phyloP scores from a whole-genome alignment of 352 stramenopile species.

The Phytophthora constricta region DNA sequence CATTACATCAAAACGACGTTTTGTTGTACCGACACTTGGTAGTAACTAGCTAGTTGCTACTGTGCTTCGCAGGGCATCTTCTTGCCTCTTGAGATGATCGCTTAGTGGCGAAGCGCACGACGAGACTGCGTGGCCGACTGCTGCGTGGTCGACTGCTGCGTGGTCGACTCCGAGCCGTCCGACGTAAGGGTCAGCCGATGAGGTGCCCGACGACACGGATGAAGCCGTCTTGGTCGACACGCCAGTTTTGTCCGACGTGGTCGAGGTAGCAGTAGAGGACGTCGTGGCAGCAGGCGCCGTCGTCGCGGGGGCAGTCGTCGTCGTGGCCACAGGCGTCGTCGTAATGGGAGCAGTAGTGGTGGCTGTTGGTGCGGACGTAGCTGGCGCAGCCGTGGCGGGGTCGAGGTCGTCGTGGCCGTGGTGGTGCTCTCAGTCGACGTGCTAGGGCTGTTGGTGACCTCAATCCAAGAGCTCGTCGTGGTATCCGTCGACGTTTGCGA shows the following conservation, averaged over 20 bases:
- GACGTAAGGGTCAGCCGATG: constrained; percentile 25
- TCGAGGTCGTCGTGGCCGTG: not conserved
- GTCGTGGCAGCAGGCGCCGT: not conserved
- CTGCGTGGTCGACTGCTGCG: constrained; percentile 22
- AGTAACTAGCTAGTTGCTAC: too few relatives aligned
- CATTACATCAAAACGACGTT: too few relatives aligned
- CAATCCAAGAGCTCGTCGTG: constrained; percentile 22
- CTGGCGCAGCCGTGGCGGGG: constrained; percentile 9
- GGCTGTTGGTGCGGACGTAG: not conserved
- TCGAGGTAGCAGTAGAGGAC: not conserved
- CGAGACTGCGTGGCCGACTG: constrained; percentile 26
- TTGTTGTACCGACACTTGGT: too few relatives aligned
- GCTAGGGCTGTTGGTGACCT: constrained; percentile 29
- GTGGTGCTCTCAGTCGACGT: constrained; percentile 16
- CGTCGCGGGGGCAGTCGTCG: not conserved
- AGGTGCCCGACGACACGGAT: constrained; percentile 15
- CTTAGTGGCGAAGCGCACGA: constrained; percentile 29
- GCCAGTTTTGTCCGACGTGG: constrained; percentile 24
- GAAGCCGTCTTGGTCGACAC: constrained; percentile 9
- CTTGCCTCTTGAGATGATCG: constrained; percentile 10
- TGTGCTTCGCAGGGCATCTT: too few relatives aligned
- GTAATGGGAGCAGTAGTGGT: not conserved
- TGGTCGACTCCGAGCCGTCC: constrained; percentile 8
- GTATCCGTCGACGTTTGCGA: not conserved
- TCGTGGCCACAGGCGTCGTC: constrained; percentile 8